Evolutionary conservation across 2,329 filamentous ascomycete species (phyloP).

Genomic region (Penicillium sp.): DNA sequence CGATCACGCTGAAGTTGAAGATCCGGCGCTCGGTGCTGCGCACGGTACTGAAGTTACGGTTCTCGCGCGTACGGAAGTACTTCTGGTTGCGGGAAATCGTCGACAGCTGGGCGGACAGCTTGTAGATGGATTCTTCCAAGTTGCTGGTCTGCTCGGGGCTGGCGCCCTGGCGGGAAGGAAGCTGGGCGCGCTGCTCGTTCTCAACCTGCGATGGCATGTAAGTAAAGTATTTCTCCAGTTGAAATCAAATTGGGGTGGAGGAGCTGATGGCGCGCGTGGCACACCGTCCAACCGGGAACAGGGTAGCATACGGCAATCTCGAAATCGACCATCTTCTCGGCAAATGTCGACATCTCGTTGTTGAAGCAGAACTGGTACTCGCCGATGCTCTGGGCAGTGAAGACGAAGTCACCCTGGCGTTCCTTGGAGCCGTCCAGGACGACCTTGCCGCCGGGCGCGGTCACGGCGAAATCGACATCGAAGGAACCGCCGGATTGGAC

Average conservation of each 20-base stretch:
- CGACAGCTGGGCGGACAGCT: conserved; percentile 86
- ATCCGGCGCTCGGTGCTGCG: conserved; percentile 93
- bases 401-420: conserved; percentile 95
- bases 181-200: conserved; percentile 76
- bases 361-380: conserved; percentile 98
- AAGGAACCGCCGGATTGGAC: conserved; percentile 98
- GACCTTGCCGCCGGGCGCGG: conserved; percentile 74
- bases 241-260: neutral
- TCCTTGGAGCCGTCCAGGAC: conserved; percentile 86
- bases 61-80: conserved; percentile 98
- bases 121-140: conserved; percentile 92
- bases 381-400: conserved; percentile 81
- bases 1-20: conserved; percentile 94
- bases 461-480: conserved; percentile 90
- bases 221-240: neutral
- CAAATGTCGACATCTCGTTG: conserved; percentile 97
- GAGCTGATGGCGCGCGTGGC: neutral
- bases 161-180: conserved; percentile 85
- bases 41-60: conserved; percentile 97
- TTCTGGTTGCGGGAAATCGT: conserved; percentile 97
- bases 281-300: neutral
- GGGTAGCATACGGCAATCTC: conserved; percentile 75
- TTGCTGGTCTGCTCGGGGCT: conserved; percentile 83
- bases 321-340: conserved; percentile 97
- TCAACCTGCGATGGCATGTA: conserved; percentile 64